These are phyloP conservation scores for Globisporangium barbulae DNA, from an alignment of 352 stramenopile species.

Conservation along the genomic window DNA sequence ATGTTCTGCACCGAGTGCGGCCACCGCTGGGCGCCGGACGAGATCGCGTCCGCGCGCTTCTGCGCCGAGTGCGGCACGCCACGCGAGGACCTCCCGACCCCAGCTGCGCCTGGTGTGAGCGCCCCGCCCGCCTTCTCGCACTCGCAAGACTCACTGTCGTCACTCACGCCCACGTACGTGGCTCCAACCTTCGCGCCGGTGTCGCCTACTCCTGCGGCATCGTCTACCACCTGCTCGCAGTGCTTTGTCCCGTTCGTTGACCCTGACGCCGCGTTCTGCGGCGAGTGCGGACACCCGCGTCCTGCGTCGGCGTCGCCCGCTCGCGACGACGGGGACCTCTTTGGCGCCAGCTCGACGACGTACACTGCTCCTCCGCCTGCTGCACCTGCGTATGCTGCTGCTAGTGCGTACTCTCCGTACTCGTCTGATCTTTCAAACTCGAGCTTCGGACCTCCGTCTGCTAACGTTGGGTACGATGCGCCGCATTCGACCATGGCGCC, in stretches of 20 bases:
- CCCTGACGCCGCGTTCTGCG: conserved; percentile 61
- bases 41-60: conserved; percentile 78
- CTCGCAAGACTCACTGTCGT: conserved; percentile 10
- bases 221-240: conserved; percentile 32
- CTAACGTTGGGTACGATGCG: conserved; percentile 27
- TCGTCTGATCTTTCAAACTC: conserved; percentile 15
- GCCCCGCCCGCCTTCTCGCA: conserved; percentile 2
- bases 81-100: conserved; percentile 48
- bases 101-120: background rate
- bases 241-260: conserved; percentile 53
- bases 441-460: conserved; percentile 23
- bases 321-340: conserved; percentile 58
- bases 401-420: background rate
- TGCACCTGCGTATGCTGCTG: background rate
- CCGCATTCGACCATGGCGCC: conserved; percentile 20
- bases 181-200: conserved; percentile 17
- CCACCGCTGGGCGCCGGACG: conserved; percentile 73
- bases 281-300: conserved; percentile 64
- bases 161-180: conserved; percentile 14
- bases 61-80: conserved; percentile 78
- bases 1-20: conserved; percentile 87
- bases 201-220: background rate
- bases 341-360: conserved; percentile 38
- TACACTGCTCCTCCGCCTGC: conserved; percentile 7
- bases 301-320: conserved; percentile 14